A percentile compares a stretch with the other conserved stretches of the same genome.
phyloP scores from a whole-genome alignment of 495 filamentous ascomycete genomes.

The Podospora pseudoanserina region DNA sequence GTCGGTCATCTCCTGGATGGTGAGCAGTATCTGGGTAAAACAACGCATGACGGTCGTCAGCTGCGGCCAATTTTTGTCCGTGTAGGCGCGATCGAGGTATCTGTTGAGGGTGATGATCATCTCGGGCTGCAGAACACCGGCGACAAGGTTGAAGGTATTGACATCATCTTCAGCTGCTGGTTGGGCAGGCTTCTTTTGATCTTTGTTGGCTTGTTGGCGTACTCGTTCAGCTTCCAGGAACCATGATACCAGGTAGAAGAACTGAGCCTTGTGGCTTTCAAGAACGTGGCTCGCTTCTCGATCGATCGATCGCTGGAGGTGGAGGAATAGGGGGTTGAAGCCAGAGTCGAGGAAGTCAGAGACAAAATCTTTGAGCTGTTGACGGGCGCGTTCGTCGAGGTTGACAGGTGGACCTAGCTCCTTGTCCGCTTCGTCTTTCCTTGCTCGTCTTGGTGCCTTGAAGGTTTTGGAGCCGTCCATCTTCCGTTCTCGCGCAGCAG shows the following conservation, averaged over 20 bases:
- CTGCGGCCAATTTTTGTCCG: constrained; percentile 81
- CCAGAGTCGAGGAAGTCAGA: constrained; percentile 93
- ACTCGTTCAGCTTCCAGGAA: constrained; percentile 86
- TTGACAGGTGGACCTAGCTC: constrained; percentile 73
- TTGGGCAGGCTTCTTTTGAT: constrained; percentile 36
- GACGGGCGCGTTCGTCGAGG: constrained; percentile 63
- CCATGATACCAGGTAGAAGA: constrained; percentile 91
- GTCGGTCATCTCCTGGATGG: constrained; percentile 88
- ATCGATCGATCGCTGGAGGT: constrained; percentile 85
- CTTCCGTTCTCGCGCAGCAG: constrained; percentile 68
- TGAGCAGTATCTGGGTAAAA: constrained; percentile 83
- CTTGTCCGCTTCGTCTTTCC: constrained; percentile 60
- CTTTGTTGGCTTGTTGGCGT: constrained; percentile 58
- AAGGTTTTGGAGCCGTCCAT: constrained; percentile 92
- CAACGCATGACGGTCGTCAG: constrained; percentile 86
- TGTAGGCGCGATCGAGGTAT: constrained; percentile 70
- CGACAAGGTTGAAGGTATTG: constrained; percentile 80
- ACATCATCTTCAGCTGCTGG: constrained; percentile 49
- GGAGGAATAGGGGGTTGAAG: constrained; percentile 89
- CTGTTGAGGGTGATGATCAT: constrained; percentile 85
- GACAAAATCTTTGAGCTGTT: constrained; percentile 75
- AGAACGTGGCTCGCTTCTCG: constrained; percentile 82
- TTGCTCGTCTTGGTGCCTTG: constrained; percentile 67
- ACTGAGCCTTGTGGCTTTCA: constrained; percentile 70
- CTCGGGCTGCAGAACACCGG: constrained; percentile 85